A percentile compares a stretch with the other conserved stretches of the same genome.
Conservation (phyloP, 208 protist species). For the Crithidia bombi region DNA sequence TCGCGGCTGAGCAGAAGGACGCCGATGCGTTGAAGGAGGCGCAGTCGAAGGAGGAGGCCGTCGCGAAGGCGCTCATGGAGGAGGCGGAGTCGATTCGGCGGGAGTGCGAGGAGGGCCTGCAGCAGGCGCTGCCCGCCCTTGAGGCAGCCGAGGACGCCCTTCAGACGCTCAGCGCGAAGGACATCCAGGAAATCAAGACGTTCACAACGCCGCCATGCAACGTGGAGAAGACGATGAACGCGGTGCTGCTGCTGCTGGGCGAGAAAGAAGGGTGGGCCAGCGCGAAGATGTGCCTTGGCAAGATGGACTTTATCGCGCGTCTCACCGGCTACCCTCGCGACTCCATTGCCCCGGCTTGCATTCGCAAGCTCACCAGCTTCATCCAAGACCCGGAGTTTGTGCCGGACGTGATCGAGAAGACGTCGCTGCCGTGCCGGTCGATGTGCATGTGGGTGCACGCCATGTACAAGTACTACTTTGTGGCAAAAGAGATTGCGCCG, state of each 20-base stretch:
- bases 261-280: slow-evolving; percentile 94
- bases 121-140: slow-evolving; percentile 93
- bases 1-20: slow-evolving; percentile 85
- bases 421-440: slow-evolving; percentile 92
- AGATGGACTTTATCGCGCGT: slow-evolving; percentile 89
- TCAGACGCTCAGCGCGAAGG: slow-evolving; percentile 90
- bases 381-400: slow-evolving; percentile 92
- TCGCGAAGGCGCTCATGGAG: slow-evolving; percentile 75
- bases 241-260: slow-evolving; percentile 92
- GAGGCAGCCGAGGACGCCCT: slow-evolving; percentile 91
- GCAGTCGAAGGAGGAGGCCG: slow-evolving; percentile 83
- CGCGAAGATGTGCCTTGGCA: slow-evolving; percentile 86
- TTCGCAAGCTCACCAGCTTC: slow-evolving; percentile 92
- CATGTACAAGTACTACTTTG: slow-evolving; percentile 94
- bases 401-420: slow-evolving; percentile 92
- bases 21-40: slow-evolving; percentile 84
- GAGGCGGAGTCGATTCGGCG: slow-evolving; percentile 86
- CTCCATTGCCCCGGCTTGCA: slow-evolving; percentile 74
- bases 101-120: slow-evolving; percentile 94
- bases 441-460: slow-evolving; percentile 96
- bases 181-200: slow-evolving; percentile 94
- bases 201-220: slow-evolving; percentile 90
- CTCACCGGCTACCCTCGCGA: slow-evolving; percentile 92
- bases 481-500: slow-evolving; percentile 90
- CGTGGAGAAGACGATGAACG: slow-evolving; percentile 93